Evolutionary conservation across 2,329 filamentous ascomycete species (phyloP).

Genomic region (Phaeosphaeriaceae sp.): DNA sequence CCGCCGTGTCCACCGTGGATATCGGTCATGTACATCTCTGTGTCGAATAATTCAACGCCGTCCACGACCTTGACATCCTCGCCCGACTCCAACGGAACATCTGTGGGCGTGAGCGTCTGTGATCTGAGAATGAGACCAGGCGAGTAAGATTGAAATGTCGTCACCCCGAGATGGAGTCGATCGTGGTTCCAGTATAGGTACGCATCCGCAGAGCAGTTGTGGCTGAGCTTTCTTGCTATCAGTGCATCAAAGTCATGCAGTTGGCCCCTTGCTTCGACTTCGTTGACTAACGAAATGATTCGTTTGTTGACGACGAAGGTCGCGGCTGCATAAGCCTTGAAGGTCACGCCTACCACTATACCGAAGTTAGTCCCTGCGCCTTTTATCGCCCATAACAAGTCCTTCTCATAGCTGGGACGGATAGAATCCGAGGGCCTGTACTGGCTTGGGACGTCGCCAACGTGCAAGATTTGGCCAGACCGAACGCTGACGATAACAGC

Average conservation of each 20-base stretch:
- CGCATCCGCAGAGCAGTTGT: constrained; percentile 59
- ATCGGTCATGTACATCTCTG: constrained; percentile 67
- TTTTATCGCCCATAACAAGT: constrained; percentile 66
- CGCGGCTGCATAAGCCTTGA: constrained; percentile 56
- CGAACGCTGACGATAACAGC: constrained; percentile 63
- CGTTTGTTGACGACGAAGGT: constrained; percentile 47
- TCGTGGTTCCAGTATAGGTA: constrained; percentile 63
- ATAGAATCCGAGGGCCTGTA: constrained; percentile 53
- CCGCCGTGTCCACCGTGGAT: constrained; percentile 68
- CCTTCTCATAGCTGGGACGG: constrained; percentile 57
- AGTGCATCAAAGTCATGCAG: constrained; percentile 55
- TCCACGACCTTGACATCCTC: constrained; percentile 53
- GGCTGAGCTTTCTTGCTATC: constrained; percentile 50
- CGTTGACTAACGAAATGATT: constrained; percentile 33
- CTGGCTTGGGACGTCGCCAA: constrained; percentile 61
- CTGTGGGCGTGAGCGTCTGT: constrained; percentile 9
- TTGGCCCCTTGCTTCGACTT: constrained; percentile 40
- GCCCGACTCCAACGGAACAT: constrained; percentile 43
- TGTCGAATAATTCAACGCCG: constrained; percentile 62
- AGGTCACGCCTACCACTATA: constrained; percentile 63
- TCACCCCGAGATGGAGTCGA: constrained; percentile 61
- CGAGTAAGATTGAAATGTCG: constrained; percentile 55
- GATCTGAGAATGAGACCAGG: constrained; percentile 12
- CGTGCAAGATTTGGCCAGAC: constrained; percentile 56
- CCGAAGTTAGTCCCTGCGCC: constrained; percentile 69